Conservation (phyloP, 2,329 filamentous ascomycete species). For the Phyllosticta paracitricarpa region DNA sequence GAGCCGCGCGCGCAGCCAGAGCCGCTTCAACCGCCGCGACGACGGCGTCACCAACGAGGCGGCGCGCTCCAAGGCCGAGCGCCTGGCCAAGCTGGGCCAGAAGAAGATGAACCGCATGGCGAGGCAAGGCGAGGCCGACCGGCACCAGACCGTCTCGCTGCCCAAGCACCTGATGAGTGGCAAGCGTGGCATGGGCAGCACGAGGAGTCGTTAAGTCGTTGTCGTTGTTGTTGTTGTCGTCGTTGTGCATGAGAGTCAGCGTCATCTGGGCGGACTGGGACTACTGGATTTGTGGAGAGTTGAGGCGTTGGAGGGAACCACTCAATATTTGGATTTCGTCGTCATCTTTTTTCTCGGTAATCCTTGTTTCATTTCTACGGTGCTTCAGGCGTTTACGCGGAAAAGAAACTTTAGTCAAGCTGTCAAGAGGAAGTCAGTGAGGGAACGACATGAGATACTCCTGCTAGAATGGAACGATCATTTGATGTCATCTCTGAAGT, state of each 20-base stretch:
- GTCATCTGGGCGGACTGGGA: no score
- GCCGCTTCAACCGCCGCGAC: constrained; percentile 54
- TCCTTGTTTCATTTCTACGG: not conserved
- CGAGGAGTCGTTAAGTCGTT: constrained; percentile 41
- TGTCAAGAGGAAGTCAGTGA: not conserved
- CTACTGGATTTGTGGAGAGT: not conserved
- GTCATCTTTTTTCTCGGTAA: not conserved
- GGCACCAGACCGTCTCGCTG: constrained; percentile 71
- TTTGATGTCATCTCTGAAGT: not conserved
- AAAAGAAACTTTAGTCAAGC: not conserved
- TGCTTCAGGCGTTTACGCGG: not conserved
- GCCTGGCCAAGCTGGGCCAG: constrained; percentile 80
- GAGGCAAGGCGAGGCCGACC: constrained; percentile 90
- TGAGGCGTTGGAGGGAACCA: constrained; percentile 3
- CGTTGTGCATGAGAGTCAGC: not conserved
- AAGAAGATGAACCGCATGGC: constrained; percentile 99
- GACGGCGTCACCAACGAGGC: constrained; percentile 65
- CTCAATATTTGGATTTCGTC: not conserved
- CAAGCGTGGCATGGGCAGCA: constrained; percentile 92
- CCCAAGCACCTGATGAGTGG: constrained; percentile 87
- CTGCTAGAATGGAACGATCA: not conserved
- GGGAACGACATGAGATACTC: not conserved
- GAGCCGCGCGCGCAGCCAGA: constrained; percentile 58
- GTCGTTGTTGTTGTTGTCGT: no score
- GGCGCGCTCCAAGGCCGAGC: constrained; percentile 69